Base-by-base conservation (phyloP, 2,329 filamentous ascomycete species). In the Chaetomiaceae sp. region DNA sequence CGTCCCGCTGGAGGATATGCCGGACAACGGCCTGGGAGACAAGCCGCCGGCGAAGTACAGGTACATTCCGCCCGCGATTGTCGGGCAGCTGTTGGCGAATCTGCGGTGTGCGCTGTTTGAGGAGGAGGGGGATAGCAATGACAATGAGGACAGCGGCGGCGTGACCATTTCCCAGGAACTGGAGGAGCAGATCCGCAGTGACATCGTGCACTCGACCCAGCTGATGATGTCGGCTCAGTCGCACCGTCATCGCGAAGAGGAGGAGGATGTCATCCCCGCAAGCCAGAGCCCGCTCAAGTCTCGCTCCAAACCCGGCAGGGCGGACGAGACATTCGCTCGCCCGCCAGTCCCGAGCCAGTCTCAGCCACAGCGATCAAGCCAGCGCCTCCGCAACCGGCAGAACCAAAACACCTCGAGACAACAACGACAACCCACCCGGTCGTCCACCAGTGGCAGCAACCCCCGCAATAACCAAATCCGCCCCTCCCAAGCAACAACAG, bases 61-160 rank as follows among this genome's bases (percentile, higher is more conserved):
- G 3, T 82, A 78, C 59, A 66, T 85, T 1, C 78, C 77, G 1
- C 82, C 81, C 1, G 80, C 78, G 2, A 74, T 82, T 1, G 74
- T 82, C 0, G 80, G 79, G 6, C 74, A 80, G 58, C 66, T 85
- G 12, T 73, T 84, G 40, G 79, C 75, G 48, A 85, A 85, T 54
- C 64, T 86, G 31, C 71, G 76, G 15, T 75, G 75, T 37, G 76
- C 78, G 5, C 64, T 83, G 1, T 75, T 83, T 51, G 49, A 42
- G 27, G 54, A 55, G 2, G 37, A 25, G 8, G 37, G 49, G 0
- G 56, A 46, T 0, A 53, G 58, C 1, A 43, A 45, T 0, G 37
- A 22, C 5, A 14, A 33, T 7, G 27, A 23, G 19, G 51, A 47
- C 8, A 29, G 11, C 47, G 55, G 51, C 31, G 60, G 40, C 36